Evolutionary conservation across 2,329 filamentous ascomycete genomes (phyloP), one percentile per base, ranked within the genome.

Genomic region (Ceratocystis papillata): DNA sequence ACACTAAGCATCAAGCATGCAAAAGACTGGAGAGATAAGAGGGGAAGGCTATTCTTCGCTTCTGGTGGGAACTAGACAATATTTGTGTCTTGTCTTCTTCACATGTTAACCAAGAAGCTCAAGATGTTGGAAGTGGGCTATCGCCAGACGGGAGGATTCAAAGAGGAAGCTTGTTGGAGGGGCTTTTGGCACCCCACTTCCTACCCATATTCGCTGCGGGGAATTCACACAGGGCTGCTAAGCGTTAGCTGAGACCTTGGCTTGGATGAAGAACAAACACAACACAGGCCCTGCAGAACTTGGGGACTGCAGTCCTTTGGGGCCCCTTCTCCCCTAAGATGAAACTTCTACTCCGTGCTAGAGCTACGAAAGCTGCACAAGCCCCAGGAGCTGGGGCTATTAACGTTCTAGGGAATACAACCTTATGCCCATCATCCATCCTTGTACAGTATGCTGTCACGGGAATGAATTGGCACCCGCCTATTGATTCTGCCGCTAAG

Each of bases 111-210:
- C 6, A 10, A 22, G 25, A 25, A 59, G 53, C 53, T 59, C 22
- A 15, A 59, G 53, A 59, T 59, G 53, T 59, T 59, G 53, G 53
- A 59, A 59, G 53, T 59, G 53, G 53, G 53, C 53, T 59, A 59
- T 59, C 53, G 53, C 53, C 17, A 10, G 25, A 7, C 53, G 53
- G 53, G 53, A 59, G 53, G 53, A 59, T 59, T 59, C 53, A 17
- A 17, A 25, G 33, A 30, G 53, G 33, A 53, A 25, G 6, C 46
- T n/a, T 59, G 28, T 37, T 33, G 53, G 53, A 59, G 53, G 53
- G 53, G 53, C 53, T 59, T 59, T 59, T 59, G 53, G 53, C 10
- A 59, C 53, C 15, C 28, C 53, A 30, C 6, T 12, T 30, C 30
- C 30, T 33, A 7, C 30, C 25, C 7, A 33, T 20, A 2, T 4